Evolutionary conservation across 495 filamentous ascomycete species (phyloP).

Genomic region (Penicillium canescens): DNA sequence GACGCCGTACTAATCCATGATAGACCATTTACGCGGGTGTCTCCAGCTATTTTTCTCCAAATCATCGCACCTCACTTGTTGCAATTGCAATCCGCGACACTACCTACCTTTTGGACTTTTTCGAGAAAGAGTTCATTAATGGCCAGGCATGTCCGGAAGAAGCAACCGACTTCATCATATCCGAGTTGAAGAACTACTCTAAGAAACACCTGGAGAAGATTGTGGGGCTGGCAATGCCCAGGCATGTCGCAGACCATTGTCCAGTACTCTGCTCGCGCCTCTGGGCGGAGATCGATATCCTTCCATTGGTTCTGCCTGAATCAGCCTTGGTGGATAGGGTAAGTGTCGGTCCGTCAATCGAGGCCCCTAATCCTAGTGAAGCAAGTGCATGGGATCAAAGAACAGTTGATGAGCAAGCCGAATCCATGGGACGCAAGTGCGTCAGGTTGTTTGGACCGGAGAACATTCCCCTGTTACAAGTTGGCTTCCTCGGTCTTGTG

Average conservation of each 20-base stretch:
- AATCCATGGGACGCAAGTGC: conserved; percentile 82
- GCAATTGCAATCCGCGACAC: conserved; percentile 75
- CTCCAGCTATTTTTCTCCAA: conserved; percentile 48
- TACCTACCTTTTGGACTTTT: conserved; percentile 77
- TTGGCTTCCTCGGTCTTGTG: conserved; percentile 73
- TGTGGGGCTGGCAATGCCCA: conserved; percentile 52
- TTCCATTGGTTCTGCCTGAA: conserved; percentile 59
- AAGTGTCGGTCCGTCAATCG: not conserved
- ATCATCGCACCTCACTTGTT: conserved; percentile 52
- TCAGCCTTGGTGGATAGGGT: conserved; percentile 21
- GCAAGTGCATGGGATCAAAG: conserved; percentile 46
- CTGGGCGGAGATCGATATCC: conserved; percentile 77
- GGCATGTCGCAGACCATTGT: conserved; percentile 48
- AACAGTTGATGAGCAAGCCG: conserved; percentile 78
- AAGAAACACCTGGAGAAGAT: conserved; percentile 66
- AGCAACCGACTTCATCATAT: conserved; percentile 51
- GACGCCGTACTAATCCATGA: not conserved
- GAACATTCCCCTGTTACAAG: conserved; percentile 69
- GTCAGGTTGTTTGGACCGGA: conserved; percentile 78
- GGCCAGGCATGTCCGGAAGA: conserved; percentile 40
- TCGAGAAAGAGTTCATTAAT: conserved; percentile 51
- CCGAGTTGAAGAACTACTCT: conserved; percentile 55
- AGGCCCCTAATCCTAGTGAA: conserved; percentile 2
- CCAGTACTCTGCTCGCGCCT: conserved; percentile 67
- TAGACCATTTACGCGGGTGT: conserved; percentile 68